Evolutionary conservation across 768 basidiomycete species (phyloP), one percentile per base, ranked within the genome.

Genomic region (Mycena haematopus): DNA sequence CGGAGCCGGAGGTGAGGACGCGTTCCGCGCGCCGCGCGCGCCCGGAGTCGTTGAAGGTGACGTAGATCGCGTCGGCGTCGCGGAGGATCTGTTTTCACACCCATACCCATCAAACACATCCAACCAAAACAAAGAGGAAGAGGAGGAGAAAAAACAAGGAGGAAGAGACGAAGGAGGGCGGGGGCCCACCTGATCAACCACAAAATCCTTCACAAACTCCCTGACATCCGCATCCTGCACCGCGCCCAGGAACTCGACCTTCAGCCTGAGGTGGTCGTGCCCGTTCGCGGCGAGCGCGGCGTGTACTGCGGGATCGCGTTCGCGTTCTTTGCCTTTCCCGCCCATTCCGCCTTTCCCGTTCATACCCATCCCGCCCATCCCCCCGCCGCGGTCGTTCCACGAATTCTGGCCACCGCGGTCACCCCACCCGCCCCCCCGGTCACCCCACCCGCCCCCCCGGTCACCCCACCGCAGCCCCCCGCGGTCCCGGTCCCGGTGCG

Each of bases 51-150:
- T 77, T 70, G 72, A 97, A 98, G 4, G 93, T 91, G 65, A 95
- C 83, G 71, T 95, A 96, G 81, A 92, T 90, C 11, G 88, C 90
- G 2, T 77, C 75, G 53, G 84, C 82, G 72, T 91, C 91, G 64
- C 85, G 84, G 2, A 94, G 77, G 27, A 95, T 81, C 91, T 93
- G 40, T 9, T 6, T 14, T 13, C 5, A n/a, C n/a, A n/a, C 29
- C 29, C 9, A 31, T 31, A 31, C 29, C 31, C 31, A 33, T 6
- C 31, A 11, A 33, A 6, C 11, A 33, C 31, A 6, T 33, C 31
- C 31, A 33, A n/a, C n/a, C 31, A 33, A 6, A 6, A 6, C 31
- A 33, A 33, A 33, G 11, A 33, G 6, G 11, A 33, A 33, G 11
- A 33, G 14, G 11, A 36, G 13, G 14, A 14, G 13, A 36, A 11